Base-by-base conservation (phyloP, 371 early-diverging fungal species). In the Circinella umbellata region DNA sequence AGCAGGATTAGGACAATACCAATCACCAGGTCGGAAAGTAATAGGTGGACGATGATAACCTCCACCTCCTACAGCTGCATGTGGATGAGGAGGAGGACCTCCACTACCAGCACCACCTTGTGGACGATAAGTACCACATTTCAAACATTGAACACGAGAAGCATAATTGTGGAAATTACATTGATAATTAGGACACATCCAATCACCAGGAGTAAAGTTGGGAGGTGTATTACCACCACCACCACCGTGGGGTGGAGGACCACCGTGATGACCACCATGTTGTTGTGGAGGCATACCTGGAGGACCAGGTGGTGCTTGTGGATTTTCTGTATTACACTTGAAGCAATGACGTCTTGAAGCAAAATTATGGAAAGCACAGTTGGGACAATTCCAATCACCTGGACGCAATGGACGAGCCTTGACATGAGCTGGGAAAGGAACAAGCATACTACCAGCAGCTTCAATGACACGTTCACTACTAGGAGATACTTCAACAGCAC, bases 301-400 rank as follows among this genome's bases (percentile, higher is more conserved):
- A 9, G 42, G 42, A 42, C 74, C 55, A n/a, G 55, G 63, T 34
- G 48, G 54, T n/a, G 63, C 38, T 54, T 73, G 76, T 55, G 86
- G 86, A n/a, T 80, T 80, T 20, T 78, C 78, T 6, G 79, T 74
- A 73, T 89, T 84, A 79, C 94, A 93, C 67, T 91, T 90, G 73
- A 88, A 84, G 74, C 94, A 94, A 4, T 76, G 78, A 20, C 84
- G 76, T 18, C 94, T 73, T 5, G 88, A 87, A 7, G 93, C 90
- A 75, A 91, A 94, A 76, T 94, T 94, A 72, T 91, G 89, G 68
- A 90, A 90, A 36, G 82, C 82, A 73, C 94, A 94, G 53, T 83
- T 82, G 66, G 86, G 80, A 72, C 94, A 94, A 27, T 89, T 80
- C 94, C 94, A 94, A 68, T 93, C 94, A 1, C 93, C 93, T 11